A percentile compares a stretch with the other conserved stretches of the same genome.
These are phyloP conservation scores for Stenogyne calaminthoides DNA, from an alignment of 305 asterid genomes.

Conservation along the genomic window DNA sequence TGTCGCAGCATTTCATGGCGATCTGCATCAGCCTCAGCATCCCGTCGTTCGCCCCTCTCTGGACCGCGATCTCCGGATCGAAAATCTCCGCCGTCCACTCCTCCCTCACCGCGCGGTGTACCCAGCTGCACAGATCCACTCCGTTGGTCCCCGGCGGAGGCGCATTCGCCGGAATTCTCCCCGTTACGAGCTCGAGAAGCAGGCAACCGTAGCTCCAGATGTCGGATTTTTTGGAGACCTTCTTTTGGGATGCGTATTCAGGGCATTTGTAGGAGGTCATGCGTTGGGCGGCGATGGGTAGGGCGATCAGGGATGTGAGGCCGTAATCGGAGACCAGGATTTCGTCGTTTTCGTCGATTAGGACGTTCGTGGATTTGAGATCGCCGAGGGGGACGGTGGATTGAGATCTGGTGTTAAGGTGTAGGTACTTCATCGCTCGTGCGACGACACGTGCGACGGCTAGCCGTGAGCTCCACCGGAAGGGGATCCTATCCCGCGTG, in stretches of 20 bases:
- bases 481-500: slow-evolving; percentile 49
- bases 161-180: slow-evolving; percentile 46
- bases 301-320: slow-evolving; percentile 54
- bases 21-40: slow-evolving; percentile 69
- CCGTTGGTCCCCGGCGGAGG: slow-evolving; percentile 49
- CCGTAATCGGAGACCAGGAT: slow-evolving; percentile 71
- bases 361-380: slow-evolving; percentile 66
- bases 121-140: slow-evolving; percentile 75
- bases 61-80: slow-evolving; percentile 66
- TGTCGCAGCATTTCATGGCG: slow-evolving; percentile 71
- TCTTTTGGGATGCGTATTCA: slow-evolving; percentile 50
- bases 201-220: slow-evolving; percentile 78
- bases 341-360: slow-evolving; percentile 52
- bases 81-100: slow-evolving; percentile 94
- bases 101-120: slow-evolving; percentile 81
- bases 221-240: slow-evolving; percentile 58
- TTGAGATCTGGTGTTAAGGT: slow-evolving; percentile 42
- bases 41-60: slow-evolving; percentile 61
- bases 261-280: slow-evolving; percentile 69
- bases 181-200: slow-evolving; percentile 73
- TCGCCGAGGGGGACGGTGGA: slow-evolving; percentile 66
- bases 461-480: slow-evolving; percentile 75
- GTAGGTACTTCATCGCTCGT: slow-evolving; percentile 62
- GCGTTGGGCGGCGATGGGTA: slow-evolving; percentile 58
- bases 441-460: slow-evolving; percentile 61